Evolutionary conservation across 2,329 filamentous ascomycete genomes (phyloP).

Genomic region (Arthrobotrys sphaeroides): DNA sequence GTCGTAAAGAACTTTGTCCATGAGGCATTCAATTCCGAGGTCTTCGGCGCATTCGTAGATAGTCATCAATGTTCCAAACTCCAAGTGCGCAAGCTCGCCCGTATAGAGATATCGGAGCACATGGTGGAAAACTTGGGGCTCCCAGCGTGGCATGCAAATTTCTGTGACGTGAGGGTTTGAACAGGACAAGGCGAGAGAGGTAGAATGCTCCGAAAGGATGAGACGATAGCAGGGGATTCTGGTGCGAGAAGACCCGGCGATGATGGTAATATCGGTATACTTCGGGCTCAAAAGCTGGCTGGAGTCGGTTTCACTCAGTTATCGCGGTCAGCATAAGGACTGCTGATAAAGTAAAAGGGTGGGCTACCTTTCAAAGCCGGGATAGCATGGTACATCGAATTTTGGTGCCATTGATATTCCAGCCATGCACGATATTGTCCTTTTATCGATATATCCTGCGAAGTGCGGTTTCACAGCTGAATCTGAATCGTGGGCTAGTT

Average conservation of each 20-base stretch:
- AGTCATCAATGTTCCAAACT: conserved; percentile 32
- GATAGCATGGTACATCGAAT: conserved; percentile 5
- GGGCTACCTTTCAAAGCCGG: conserved; percentile 34
- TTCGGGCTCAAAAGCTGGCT: conserved; percentile 31
- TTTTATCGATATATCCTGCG: too few species aligned
- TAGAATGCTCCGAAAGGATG: conserved; percentile 30
- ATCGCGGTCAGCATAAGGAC: not conserved
- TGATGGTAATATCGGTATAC: conserved; percentile 24
- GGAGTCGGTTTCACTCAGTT: not conserved
- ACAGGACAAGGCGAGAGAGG: not conserved
- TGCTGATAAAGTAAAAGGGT: not conserved
- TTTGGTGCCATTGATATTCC: conserved; percentile 16
- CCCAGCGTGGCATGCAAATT: conserved; percentile 24
- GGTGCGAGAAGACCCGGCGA: conserved; percentile 18
- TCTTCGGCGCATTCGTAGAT: conserved; percentile 39
- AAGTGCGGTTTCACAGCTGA: too few species aligned
- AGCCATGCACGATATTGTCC: too few species aligned
- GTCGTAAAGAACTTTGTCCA: conserved; percentile 25
- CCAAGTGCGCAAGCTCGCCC: not conserved
- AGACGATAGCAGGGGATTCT: conserved; percentile 28
- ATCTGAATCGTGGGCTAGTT: too few species aligned
- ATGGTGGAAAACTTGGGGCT: conserved; percentile 12
- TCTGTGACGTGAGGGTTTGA: conserved; percentile 20
- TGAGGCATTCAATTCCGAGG: conserved; percentile 17
- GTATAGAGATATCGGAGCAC: conserved; percentile 32